Percentiles rank a stretch among this genome's conserved stretches.
Evolutionary conservation across 176 grass and related monocot genomes (phyloP).

Genomic region (Zizania latifolia): DNA sequence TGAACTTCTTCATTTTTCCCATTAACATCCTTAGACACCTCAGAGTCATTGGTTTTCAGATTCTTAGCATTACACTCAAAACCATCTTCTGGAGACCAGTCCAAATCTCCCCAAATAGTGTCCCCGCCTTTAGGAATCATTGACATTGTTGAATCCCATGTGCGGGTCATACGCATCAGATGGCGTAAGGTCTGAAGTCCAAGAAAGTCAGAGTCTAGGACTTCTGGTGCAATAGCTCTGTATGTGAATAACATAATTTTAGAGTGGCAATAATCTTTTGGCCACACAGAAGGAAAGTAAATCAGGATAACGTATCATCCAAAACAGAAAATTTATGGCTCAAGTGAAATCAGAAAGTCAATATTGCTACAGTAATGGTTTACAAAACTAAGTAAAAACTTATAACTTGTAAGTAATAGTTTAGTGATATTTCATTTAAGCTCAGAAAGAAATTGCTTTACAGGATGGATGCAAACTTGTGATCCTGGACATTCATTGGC

Average conservation of each 20-base stretch:
- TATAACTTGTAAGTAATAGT: too few species aligned
- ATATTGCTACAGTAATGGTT: background rate
- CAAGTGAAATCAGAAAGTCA: constrained; percentile 5
- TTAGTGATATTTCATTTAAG: background rate
- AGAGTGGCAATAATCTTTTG: background rate
- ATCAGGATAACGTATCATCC: background rate
- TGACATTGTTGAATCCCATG: constrained; percentile 99
- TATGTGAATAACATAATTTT: constrained; percentile 21
- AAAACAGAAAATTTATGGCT: constrained; percentile 3
- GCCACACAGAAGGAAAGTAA: background rate
- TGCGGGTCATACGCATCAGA: constrained; percentile 96
- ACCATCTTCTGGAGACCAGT: constrained; percentile 82
- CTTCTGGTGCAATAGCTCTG: constrained; percentile 88
- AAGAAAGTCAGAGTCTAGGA: constrained; percentile 86
- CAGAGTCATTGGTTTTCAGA: constrained; percentile 47
- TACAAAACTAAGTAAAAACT: background rate
- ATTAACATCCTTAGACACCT: constrained; percentile 46
- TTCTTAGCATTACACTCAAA: constrained; percentile 68
- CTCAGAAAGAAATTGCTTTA: background rate
- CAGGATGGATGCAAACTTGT: background rate
- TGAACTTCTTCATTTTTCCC: constrained; percentile 25
- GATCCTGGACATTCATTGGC: background rate
- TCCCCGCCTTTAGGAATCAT: constrained; percentile 99
- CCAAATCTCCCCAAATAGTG: constrained; percentile 85
- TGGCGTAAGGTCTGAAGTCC: constrained; percentile 88